Base-by-base conservation (phyloP, 495 filamentous ascomycete genomes). In the Tuber umbilicatum region DNA sequence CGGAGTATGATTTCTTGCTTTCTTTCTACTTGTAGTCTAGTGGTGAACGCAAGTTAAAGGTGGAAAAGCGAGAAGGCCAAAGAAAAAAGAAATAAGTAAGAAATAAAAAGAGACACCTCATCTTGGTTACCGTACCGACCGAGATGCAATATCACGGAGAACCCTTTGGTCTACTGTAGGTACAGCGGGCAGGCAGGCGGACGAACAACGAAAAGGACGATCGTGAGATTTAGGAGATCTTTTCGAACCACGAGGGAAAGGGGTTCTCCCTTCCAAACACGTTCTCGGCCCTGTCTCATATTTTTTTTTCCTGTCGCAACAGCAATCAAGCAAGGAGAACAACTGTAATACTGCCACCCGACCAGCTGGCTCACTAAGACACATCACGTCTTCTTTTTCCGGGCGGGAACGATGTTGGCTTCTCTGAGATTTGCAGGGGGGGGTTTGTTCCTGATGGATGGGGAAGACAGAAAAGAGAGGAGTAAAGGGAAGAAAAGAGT, bases 191-290 rank as follows among this genome's bases (percentile, higher is more conserved):
- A 64, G 55, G 55, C 27, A 31, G 55, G n/a, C 31, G 17, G n/a
- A 14, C 55, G 55, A 31, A 64, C 55, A 64, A 64, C 55, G 55
- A 64, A 75, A 78, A 78, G 67, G 75, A 73, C 74, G 76, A 74
- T 78, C 77, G 76, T 78, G 75, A 78, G 74, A 78, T 78, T 78
- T 78, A 47, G 68, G 43, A 71, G 55, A 64, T 64, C 27, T 64
- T 55, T 64, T 31, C 55, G 55, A 64, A 31, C 55, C n/a, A 31
- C n/a, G 55, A 64, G 55, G 12, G 55, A 60, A 27, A 55, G 1
- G n/a, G 55, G 9, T 50, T 70, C 67, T 71, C 27, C 27, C 40
- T 55, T 68, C 68, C 55, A 79, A 78, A 79, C 77, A 78, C 40
- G n/a, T 41, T 73, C 50, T 68, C 73, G 38, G 55, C 21, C 64